Conservation (phyloP, 352 stramenopile species). For the Plasmopara muralis region DNA sequence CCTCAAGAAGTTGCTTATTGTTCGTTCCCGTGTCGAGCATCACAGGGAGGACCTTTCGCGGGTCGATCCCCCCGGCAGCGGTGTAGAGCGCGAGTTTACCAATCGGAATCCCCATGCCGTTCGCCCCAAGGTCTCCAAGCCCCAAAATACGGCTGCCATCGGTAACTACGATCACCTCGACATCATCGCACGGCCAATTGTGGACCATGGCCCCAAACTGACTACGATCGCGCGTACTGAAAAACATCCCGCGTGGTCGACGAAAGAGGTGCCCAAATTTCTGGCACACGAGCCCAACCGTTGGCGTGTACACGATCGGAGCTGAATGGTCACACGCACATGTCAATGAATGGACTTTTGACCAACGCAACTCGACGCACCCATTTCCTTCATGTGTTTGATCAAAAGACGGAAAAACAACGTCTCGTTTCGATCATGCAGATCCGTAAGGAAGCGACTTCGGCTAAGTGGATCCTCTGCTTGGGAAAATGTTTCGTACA, state of each 20-base stretch:
- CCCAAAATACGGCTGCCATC: slow-evolving; percentile 95
- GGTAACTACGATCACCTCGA: slow-evolving; percentile 97
- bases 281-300: slow-evolving; percentile 90
- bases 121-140: slow-evolving; percentile 94
- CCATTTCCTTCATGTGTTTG: slow-evolving; percentile 89
- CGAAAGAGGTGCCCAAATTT: slow-evolving; percentile 90
- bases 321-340: slow-evolving; percentile 39
- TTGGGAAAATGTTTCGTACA: slow-evolving; percentile 62
- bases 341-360: slow-evolving; percentile 9
- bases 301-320: slow-evolving; percentile 97
- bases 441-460: slow-evolving; percentile 90
- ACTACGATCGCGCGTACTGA: slow-evolving; percentile 87
- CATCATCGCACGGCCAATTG: slow-evolving; percentile 95
- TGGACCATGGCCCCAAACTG: slow-evolving; percentile 88
- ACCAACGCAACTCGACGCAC: slow-evolving; percentile 28
- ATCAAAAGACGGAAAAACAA: slow-evolving; percentile 93
- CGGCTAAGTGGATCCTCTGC: slow-evolving; percentile 85
- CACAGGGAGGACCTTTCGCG: slow-evolving; percentile 91
- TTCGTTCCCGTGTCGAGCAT: slow-evolving; percentile 96
- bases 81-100: slow-evolving; percentile 95
- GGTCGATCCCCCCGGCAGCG: slow-evolving; percentile 91
- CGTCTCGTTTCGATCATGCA: slow-evolving; percentile 95
- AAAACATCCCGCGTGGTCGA: slow-evolving; percentile 92
- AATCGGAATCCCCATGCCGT: slow-evolving; percentile 98
- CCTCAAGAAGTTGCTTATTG: slow-evolving; percentile 90